Evolutionary conservation across 441 rosid genomes (phyloP).

Genomic region (Aquilaria agallochum): DNA sequence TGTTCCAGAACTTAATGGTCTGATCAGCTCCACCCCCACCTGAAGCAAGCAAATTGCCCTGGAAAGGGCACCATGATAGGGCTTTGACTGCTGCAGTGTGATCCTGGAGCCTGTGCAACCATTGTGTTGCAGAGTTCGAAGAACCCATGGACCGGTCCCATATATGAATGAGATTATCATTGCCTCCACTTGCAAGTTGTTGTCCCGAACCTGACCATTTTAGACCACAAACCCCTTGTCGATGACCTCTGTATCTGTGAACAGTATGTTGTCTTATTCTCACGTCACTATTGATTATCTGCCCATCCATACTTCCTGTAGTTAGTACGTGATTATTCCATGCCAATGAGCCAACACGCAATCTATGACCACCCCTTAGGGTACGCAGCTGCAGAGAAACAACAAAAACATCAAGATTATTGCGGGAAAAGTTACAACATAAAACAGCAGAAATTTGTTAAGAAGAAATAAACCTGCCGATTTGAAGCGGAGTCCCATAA

Average conservation of each 20-base stretch:
- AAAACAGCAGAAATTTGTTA: too few relatives aligned
- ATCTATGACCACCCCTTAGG: constrained; percentile 34
- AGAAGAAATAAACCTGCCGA: constrained; percentile 27
- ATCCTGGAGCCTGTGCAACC: constrained; percentile 56
- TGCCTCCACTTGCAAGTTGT: constrained; percentile 62
- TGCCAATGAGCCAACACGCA: constrained; percentile 39
- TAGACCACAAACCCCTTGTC: constrained; percentile 48
- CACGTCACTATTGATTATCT: constrained; percentile 36
- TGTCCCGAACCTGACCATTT: constrained; percentile 61
- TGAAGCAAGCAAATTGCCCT: constrained; percentile 41
- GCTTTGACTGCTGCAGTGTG: constrained; percentile 67
- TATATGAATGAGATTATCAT: constrained; percentile 47
- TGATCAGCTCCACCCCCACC: constrained; percentile 54
- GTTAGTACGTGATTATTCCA: constrained; percentile 48
- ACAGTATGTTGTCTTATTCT: constrained; percentile 44
- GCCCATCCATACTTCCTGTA: constrained; percentile 42
- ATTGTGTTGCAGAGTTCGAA: constrained; percentile 28
- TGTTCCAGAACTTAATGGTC: constrained; percentile 56
- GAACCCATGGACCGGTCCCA: constrained; percentile 54
- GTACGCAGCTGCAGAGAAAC: constrained; percentile 29
- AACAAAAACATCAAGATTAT: too few relatives aligned
- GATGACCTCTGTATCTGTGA: constrained; percentile 43
- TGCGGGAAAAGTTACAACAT: too few relatives aligned
- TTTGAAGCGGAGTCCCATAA: constrained; percentile 52
- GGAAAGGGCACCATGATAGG: constrained; percentile 72